These are phyloP conservation scores for Euphorbia pulcherrima DNA, from an alignment of 345 rosid species.

Conservation along the genomic window DNA sequence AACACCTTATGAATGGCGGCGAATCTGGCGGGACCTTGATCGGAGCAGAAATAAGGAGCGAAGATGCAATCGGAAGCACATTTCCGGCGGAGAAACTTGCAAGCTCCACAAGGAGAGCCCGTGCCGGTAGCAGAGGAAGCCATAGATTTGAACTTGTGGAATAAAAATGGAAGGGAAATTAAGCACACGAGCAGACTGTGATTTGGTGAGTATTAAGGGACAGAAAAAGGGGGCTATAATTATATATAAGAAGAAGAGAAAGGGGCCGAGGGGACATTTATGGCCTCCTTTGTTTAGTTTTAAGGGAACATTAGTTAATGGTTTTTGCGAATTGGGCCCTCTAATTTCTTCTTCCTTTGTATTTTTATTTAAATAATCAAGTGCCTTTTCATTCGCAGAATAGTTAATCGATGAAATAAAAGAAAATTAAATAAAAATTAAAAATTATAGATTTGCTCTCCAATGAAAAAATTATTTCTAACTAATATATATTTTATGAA, in stretches of 20 bases:
- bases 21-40: constrained; percentile 61
- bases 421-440: too few species aligned
- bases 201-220: constrained; percentile 32
- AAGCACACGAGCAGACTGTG: constrained; percentile 48
- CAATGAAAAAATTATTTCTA: too few species aligned
- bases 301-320: constrained; percentile 55
- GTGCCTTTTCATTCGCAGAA: too few species aligned
- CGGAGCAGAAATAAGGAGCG: constrained; percentile 70
- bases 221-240: constrained; percentile 2
- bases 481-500: too few species aligned
- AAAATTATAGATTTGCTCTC: too few species aligned
- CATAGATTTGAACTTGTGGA: too few species aligned
- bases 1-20: constrained; percentile 77
- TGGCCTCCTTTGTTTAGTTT: constrained; percentile 48
- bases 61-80: constrained; percentile 63
- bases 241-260: constrained; percentile 23
- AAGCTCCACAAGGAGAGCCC: constrained; percentile 72
- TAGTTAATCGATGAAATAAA: too few species aligned
- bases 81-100: constrained; percentile 72
- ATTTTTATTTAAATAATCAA: too few species aligned
- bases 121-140: constrained; percentile 39
- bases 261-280: constrained; percentile 59
- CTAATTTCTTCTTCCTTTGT: not conserved
- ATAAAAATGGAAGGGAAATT: not conserved
- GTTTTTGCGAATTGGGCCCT: constrained; percentile 28